Base-by-base conservation (phyloP, 1,284 basidiomycete species). In the Naganishia sp. region DNA sequence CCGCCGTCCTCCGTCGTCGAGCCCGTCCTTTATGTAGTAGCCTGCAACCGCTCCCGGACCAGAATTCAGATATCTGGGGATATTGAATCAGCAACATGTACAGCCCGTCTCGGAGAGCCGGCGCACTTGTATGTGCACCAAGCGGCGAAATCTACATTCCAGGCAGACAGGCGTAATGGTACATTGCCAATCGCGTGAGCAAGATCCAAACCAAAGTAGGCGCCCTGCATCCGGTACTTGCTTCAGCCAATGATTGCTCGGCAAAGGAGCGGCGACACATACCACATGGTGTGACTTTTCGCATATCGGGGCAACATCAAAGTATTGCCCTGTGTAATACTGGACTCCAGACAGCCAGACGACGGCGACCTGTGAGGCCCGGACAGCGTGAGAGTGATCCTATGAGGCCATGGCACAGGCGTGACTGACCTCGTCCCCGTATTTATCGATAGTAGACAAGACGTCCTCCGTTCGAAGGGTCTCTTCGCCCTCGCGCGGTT, bases 311-410 rank as follows among this genome's bases (percentile, higher is more conserved):
- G 88, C 75, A 81, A 97, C 92, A 65, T 92, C 89, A 80, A 99
- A 98, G 78, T 84, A 86, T 80, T 99, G 94, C n/a, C 94, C 96
- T 13, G 93, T 95, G 80, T 97, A 98, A 82, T 94, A 99, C 79
- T 99, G 95, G 13, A 96, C 86, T 0, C 92, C 91, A 65, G 89
- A 88, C 75, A 97, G 89, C 70, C 95, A 85, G 65, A 97, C 92
- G 57, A 97, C 83, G 28, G 94, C 90, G 71, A 96, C 92, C 70
- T 85, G 83, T 42, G 82, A 18, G 33, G 11, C 44, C 18, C 42
- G 50, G 49, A 10, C 21, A 52, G n/a, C 28, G 21, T 7, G 16
- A 7, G 42, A 16, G 16, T 28, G 3, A 36, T 6, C 42, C 9
- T 16, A 23, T 49, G 9, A 46, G 3, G 28, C 48, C 46, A 36